Evolutionary conservation across 495 filamentous ascomycete species (phyloP).

Genomic region (Penicillium roqueforti): DNA sequence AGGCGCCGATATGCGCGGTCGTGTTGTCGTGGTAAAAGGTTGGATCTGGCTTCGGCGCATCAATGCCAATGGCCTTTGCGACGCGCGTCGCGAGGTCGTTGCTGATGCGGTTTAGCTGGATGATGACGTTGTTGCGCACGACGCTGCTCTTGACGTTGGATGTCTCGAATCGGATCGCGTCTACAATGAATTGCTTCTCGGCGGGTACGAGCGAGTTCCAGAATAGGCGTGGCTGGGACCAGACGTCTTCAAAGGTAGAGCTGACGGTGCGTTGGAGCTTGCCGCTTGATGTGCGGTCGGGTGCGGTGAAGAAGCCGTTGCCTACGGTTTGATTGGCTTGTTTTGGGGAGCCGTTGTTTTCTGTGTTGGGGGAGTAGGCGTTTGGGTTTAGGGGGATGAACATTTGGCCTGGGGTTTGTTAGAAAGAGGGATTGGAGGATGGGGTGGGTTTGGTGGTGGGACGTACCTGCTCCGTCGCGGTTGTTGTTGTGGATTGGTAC

Average conservation of each 20-base stretch:
- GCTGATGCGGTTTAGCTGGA: constrained; percentile 67
- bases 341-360: constrained; percentile 60
- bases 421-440: neutral
- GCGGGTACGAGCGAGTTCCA: constrained; percentile 68
- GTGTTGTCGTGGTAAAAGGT: constrained; percentile 69
- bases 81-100: constrained; percentile 67
- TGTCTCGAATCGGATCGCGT: constrained; percentile 73
- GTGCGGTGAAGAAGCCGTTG: constrained; percentile 71
- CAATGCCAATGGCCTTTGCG: constrained; percentile 56
- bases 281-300: constrained; percentile 51
- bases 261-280: constrained; percentile 55
- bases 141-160: constrained; percentile 51
- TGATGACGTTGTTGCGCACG: constrained; percentile 57
- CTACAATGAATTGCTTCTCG: constrained; percentile 73
- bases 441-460: constrained; percentile 2
- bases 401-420: constrained; percentile 33
- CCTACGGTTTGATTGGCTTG: constrained; percentile 68
- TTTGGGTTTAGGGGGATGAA: constrained; percentile 47
- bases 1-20: constrained; percentile 59
- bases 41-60: constrained; percentile 53
- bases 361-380: constrained; percentile 62
- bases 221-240: constrained; percentile 72
- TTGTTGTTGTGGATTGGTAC: constrained; percentile 69
- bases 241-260: constrained; percentile 67
- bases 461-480: constrained; percentile 41